These are phyloP conservation scores for Cynanchum wilfordii DNA, from an alignment of 257 asterid genomes.

Conservation along the genomic window DNA sequence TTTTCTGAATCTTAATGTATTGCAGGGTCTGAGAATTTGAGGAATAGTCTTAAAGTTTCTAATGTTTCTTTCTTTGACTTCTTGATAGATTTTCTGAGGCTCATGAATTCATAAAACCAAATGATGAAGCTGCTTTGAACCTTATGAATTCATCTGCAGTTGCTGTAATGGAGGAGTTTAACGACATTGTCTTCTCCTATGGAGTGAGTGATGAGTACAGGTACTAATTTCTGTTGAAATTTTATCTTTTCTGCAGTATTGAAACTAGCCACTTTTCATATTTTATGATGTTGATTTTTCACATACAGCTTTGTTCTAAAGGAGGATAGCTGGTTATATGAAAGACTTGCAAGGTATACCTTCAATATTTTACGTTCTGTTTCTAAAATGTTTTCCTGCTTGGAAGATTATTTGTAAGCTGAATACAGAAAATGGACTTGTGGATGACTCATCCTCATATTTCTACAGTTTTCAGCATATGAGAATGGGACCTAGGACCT, in stretches of 20 bases:
- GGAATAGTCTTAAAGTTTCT: background rate
- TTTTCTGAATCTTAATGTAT: background rate
- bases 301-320: conserved; percentile 71
- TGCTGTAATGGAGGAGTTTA: conserved; percentile 61
- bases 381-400: background rate
- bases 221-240: conserved; percentile 28
- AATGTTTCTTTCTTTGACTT: conserved; percentile 8
- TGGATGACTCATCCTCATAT: background rate
- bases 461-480: background rate
- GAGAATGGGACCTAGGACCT: background rate
- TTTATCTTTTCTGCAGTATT: background rate
- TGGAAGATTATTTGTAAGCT: background rate
- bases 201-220: conserved; percentile 94
- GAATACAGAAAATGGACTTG: background rate
- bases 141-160: conserved; percentile 86
- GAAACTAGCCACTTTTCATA: background rate
- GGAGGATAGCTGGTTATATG: conserved; percentile 64
- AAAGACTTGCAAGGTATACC: conserved; percentile 61
- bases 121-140: conserved; percentile 71
- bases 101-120: conserved; percentile 86
- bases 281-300: conserved; percentile 18
- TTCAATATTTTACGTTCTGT: conserved; percentile 9
- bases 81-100: conserved; percentile 57
- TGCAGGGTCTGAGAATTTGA: background rate
- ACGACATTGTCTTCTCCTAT: conserved; percentile 72